These are phyloP conservation scores for Hypoxylon sp. DNA, from an alignment of 2,329 filamentous ascomycete genomes.

Conservation along the genomic window DNA sequence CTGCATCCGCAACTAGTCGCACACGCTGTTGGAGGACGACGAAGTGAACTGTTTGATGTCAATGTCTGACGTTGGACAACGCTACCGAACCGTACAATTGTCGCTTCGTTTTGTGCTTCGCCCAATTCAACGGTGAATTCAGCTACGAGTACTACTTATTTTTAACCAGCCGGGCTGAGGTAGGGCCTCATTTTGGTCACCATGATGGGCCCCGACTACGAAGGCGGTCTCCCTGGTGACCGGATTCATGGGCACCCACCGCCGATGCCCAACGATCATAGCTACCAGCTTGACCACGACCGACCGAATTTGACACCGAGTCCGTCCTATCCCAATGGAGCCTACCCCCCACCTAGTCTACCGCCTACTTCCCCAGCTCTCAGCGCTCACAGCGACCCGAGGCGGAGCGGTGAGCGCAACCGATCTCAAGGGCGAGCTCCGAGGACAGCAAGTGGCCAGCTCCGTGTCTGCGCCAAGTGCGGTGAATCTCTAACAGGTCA, in stretches of 20 bases:
- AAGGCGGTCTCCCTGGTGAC: slow-evolving; percentile 55
- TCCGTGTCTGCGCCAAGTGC: slow-evolving; percentile 87
- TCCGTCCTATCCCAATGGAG: slow-evolving; percentile 53
- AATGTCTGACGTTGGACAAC: slow-evolving; percentile 54
- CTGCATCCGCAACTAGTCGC: slow-evolving; percentile 45
- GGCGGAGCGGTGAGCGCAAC: slow-evolving; percentile 71
- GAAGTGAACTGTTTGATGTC: slow-evolving; percentile 47
- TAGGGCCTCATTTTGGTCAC: slow-evolving; percentile 49
- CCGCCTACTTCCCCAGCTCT: slow-evolving; percentile 58
- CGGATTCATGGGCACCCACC: slow-evolving; percentile 53
- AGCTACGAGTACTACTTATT: slow-evolving; percentile 31
- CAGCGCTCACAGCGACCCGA: slow-evolving; percentile 61
- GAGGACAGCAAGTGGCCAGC: slow-evolving; percentile 71
- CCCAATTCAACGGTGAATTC: slow-evolving; percentile 37
- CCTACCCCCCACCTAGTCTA: slow-evolving; percentile 51
- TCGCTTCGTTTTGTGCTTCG: slow-evolving; percentile 45
- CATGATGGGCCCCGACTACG: slow-evolving; percentile 56
- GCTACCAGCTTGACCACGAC: slow-evolving; percentile 54
- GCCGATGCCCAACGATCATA: slow-evolving; percentile 47
- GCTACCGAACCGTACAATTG: slow-evolving; percentile 44
- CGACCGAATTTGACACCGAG: slow-evolving; percentile 55
- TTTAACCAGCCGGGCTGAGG: slow-evolving; percentile 33
- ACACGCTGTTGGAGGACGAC: slow-evolving; percentile 44
- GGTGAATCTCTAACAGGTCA: slow-evolving; percentile 90
- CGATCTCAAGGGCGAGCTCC: slow-evolving; percentile 69